phyloP scores from a whole-genome alignment of 257 asterid species.

The Ballota nigra region DNA sequence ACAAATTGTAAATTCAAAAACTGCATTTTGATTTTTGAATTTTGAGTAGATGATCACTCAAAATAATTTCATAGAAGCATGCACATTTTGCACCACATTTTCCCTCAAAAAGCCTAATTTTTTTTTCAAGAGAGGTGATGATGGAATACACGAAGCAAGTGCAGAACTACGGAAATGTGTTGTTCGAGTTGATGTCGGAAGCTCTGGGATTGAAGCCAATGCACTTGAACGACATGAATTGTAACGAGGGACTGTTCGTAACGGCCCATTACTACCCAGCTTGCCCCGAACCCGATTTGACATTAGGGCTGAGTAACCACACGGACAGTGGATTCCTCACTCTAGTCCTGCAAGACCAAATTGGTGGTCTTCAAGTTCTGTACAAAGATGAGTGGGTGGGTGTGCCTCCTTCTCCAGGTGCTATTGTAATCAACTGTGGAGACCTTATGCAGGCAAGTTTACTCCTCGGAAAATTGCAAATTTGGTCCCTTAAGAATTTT shows the following conservation, averaged over 20 bases:
- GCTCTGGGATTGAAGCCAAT: constrained; percentile 15
- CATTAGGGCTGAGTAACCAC: constrained; percentile 22
- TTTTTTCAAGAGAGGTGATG: constrained; percentile 20
- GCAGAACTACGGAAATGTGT: background rate
- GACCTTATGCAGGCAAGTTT: too few relatives aligned
- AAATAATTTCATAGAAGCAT: too few relatives aligned
- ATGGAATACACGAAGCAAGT: constrained; percentile 22
- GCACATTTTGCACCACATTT: too few relatives aligned
- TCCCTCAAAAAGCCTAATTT: too few relatives aligned
- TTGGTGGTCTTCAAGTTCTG: constrained; percentile 3
- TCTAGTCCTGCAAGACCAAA: constrained; percentile 26
- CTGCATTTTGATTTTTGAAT: too few relatives aligned
- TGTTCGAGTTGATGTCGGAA: constrained; percentile 19
- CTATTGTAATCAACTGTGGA: constrained; percentile 5
- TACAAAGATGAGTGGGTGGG: background rate
- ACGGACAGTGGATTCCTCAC: constrained; percentile 31
- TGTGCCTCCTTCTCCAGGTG: background rate
- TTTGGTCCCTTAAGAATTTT: too few relatives aligned
- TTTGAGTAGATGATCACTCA: too few relatives aligned
- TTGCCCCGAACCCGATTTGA: constrained; percentile 35
- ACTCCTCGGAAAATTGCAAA: too few relatives aligned
- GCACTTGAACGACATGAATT: constrained; percentile 31
- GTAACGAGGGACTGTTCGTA: constrained; percentile 21
- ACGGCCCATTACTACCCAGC: constrained; percentile 27
- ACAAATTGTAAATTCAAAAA: too few relatives aligned